Base-by-base conservation (phyloP, 208 protist genomes). In the Naegleria gruberi region DNA sequence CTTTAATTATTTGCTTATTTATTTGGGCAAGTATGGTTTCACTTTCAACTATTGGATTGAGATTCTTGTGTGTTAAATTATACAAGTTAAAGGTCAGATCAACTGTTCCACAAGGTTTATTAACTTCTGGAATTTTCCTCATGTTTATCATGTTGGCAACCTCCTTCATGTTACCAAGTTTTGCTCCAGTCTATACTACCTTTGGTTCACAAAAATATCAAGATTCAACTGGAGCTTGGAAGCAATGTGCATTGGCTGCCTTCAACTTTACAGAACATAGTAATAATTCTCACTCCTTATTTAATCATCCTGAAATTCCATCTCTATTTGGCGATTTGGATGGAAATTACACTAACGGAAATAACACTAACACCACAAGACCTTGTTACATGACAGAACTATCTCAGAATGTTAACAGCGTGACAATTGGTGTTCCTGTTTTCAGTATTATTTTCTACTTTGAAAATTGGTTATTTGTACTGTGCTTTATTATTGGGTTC, bases 31-130 rank as follows among this genome's bases (percentile, higher is more conserved):
- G n/a, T 15, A 34, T 90, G 41, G 30, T n/a, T 74, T 5, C n/a
- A 74, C 87, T 90, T 26, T n/a, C 43, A 23, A 51, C 19, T 15
- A 90, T 90, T 90, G 87, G 87, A 57, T 37, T 90, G 19, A 5
- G 87, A 55, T 40, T 90, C 1, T 73, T 90, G 4, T 90, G 19
- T 84, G 41, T 90, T 26, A 90, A 90, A 41, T 41, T 90, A 41
- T 84, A 90, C 87, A 90, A 90, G n/a, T 19, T 90, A 10, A 82
- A 84, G 12, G 47, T 57, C 19, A 45, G 47, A 45, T 26, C 10
- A 37, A 90, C 87, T 57, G 19, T 55, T 84, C 87, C 87, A 10
- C 87, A 90, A 74, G 87, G 87, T 44, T 51, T 90, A 30, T 47
- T 90, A 40, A 51, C 81, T 1, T 40, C 19, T 57, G 65, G 87